Evolutionary conservation across 257 asterid species (phyloP).

Genomic region (Nicotiana paniculata): DNA sequence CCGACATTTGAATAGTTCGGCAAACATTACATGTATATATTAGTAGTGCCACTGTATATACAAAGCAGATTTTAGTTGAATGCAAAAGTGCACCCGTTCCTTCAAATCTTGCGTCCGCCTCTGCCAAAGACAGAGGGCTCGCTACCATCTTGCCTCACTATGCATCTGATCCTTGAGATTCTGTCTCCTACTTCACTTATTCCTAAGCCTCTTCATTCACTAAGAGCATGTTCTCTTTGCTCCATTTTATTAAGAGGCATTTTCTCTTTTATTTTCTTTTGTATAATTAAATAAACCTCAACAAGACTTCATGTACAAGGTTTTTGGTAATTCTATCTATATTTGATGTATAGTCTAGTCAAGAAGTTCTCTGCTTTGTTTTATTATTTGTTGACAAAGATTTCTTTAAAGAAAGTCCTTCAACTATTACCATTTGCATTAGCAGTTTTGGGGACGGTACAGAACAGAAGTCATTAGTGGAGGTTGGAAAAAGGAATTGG

Average conservation of each 20-base stretch:
- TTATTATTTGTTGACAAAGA: neutral
- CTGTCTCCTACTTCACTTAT: neutral
- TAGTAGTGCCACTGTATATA: too few relatives aligned
- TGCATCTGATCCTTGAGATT: constrained; percentile 1
- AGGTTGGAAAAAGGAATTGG: neutral
- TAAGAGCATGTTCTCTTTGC: neutral
- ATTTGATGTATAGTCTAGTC: neutral
- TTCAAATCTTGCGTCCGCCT: too few relatives aligned
- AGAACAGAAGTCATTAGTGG: neutral
- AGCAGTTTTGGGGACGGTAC: neutral
- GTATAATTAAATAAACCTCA: neutral
- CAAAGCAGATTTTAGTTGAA: too few relatives aligned
- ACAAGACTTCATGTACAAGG: neutral
- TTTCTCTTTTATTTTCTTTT: neutral
- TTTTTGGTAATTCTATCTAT: neutral
- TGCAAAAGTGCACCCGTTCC: too few relatives aligned
- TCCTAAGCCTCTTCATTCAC: neutral
- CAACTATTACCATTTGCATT: neutral
- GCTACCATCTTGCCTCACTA: neutral
- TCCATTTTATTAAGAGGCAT: neutral
- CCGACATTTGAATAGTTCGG: too few relatives aligned
- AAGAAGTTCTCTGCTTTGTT: neutral
- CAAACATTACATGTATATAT: too few relatives aligned
- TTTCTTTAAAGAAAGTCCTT: neutral
- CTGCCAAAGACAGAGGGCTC: neutral